Conservation (phyloP, 164 flowering plant species). For the Aristolochia californica region DNA sequence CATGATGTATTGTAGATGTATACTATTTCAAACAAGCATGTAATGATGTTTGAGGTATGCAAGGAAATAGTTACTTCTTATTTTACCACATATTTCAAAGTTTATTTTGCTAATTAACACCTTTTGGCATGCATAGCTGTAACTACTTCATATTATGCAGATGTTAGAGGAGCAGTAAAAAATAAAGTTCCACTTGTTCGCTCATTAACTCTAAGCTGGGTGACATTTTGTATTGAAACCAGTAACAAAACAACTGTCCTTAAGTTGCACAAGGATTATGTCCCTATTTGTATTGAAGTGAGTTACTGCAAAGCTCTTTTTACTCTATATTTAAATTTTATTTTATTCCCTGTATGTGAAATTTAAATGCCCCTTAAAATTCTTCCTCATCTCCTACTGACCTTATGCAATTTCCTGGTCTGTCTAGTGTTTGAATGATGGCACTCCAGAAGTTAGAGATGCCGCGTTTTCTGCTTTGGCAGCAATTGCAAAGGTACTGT, state of each 20-base stretch:
- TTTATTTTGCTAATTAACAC: too few relatives aligned
- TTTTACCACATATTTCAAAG: too few relatives aligned
- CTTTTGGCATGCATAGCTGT: neutral
- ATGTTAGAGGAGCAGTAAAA: conserved; percentile 73
- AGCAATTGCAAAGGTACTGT: conserved; percentile 84
- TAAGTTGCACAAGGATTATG: conserved; percentile 94
- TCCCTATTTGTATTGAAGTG: conserved; percentile 97
- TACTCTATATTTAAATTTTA: neutral
- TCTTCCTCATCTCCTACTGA: neutral
- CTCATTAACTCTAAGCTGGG: conserved; percentile 88
- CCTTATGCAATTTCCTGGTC: neutral
- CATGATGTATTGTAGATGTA: too few relatives aligned
- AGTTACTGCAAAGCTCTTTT: conserved; percentile 15
- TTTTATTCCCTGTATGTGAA: too few relatives aligned
- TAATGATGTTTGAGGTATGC: too few relatives aligned
- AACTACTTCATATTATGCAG: conserved; percentile 33
- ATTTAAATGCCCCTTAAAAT: neutral
- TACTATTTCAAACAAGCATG: too few relatives aligned
- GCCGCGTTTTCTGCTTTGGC: conserved; percentile 92
- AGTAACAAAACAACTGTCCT: conserved; percentile 77
- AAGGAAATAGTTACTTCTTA: too few relatives aligned
- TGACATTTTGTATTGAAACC: conserved; percentile 85
- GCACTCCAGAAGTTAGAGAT: conserved; percentile 98
- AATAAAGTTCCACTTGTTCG: conserved; percentile 99
- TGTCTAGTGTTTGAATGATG: conserved; percentile 83